Conservation (phyloP, 192 early-diverging fungal species). For the Spinellus fusiger region DNA sequence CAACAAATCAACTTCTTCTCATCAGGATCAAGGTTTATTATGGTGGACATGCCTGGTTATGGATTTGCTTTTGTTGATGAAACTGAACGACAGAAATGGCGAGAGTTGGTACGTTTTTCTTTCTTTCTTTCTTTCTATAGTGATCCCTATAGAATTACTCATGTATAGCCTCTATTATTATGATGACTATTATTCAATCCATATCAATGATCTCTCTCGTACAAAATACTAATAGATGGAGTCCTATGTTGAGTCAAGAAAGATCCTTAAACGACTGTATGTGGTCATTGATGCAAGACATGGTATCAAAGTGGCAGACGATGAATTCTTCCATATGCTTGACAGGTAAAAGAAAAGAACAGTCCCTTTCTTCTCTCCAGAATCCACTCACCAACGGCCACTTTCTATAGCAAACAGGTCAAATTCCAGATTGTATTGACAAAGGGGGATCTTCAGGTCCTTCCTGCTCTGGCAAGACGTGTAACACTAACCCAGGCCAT, state of each 20-base stretch:
- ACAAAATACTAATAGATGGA: no score
- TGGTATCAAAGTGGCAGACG: constrained; percentile 54
- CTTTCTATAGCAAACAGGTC: constrained; percentile 30
- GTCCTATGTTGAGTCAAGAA: constrained; percentile 51
- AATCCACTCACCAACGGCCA: neutral
- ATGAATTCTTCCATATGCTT: constrained; percentile 46
- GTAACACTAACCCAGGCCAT: constrained; percentile 46
- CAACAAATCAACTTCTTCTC: constrained; percentile 78
- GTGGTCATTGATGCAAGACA: constrained; percentile 76
- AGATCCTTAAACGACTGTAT: constrained; percentile 53
- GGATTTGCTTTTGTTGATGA: constrained; percentile 76
- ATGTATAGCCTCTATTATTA: neutral
- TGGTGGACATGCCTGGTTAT: constrained; percentile 81
- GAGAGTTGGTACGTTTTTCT: constrained; percentile 42
- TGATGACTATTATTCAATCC: neutral
- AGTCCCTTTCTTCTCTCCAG: neutral
- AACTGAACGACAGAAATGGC: constrained; percentile 47
- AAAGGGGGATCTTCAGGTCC: constrained; percentile 66
- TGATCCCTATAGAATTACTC: neutral
- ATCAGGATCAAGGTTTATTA: constrained; percentile 50
- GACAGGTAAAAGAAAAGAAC: constrained; percentile 31
- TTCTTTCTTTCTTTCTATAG: neutral
- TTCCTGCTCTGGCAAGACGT: constrained; percentile 56
- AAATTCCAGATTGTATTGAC: constrained; percentile 56
- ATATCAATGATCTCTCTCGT: no score